Percentiles rank a stretch among this genome's conserved stretches.
Conservation (phyloP, 2,329 filamentous ascomycete genomes). For the Venturia nashicola region DNA sequence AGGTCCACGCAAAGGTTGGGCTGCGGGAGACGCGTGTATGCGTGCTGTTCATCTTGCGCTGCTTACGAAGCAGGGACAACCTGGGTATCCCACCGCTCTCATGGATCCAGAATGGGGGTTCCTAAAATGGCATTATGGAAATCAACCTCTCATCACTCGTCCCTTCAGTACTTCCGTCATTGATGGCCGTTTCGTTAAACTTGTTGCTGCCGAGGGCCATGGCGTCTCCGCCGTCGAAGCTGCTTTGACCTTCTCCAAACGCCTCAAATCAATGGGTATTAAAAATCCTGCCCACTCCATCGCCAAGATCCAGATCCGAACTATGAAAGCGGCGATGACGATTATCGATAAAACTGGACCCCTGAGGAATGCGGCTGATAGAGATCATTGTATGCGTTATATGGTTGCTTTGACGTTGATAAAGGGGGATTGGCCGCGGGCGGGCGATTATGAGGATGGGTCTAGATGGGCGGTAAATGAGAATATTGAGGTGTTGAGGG, state of each 20-base stretch:
- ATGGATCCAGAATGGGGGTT: conserved; percentile 26
- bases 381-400: conserved; percentile 26
- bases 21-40: conserved; percentile 28
- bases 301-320: neutral
- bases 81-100: conserved; percentile 20
- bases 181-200: neutral
- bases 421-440: conserved; percentile 18
- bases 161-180: neutral
- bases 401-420: conserved; percentile 21
- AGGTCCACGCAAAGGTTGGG: conserved; percentile 30
- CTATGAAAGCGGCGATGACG: conserved; percentile 8
- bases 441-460: conserved; percentile 19
- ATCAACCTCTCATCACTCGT: neutral
- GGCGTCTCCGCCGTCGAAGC: neutral
- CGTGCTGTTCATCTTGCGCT: conserved; percentile 27
- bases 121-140: conserved; percentile 12
- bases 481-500: neutral
- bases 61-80: conserved; percentile 18
- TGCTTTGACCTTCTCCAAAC: conserved; percentile 10
- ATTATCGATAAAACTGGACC: conserved; percentile 23
- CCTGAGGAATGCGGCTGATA: conserved; percentile 21
- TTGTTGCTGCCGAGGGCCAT: neutral
- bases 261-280: neutral
- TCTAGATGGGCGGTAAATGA: too few relatives aligned
- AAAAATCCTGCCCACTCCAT: neutral